Conservation (phyloP, 2,329 filamentous ascomycete genomes). For the Aquanectria penicillioides region DNA sequence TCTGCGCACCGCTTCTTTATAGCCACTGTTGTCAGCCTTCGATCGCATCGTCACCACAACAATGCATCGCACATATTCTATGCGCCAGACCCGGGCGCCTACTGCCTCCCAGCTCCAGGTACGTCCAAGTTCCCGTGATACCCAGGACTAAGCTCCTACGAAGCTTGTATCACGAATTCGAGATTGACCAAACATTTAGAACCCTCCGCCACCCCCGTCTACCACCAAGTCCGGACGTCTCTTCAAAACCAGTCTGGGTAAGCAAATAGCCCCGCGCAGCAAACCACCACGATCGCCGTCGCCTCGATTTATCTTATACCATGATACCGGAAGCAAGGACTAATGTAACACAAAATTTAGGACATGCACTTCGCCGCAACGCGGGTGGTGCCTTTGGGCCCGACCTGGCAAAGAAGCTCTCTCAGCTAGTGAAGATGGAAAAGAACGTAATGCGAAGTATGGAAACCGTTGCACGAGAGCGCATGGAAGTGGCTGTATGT, state of each 20-base stretch:
- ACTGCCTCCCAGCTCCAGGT: slow-evolving; percentile 83
- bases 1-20: slow-evolving; percentile 30
- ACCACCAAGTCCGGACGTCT: slow-evolving; percentile 91
- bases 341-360: slow-evolving; percentile 45
- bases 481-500: slow-evolving; percentile 97
- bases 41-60: slow-evolving; percentile 43
- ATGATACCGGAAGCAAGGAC: background rate
- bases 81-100: slow-evolving; percentile 96
- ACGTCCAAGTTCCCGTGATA: slow-evolving; percentile 34
- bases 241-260: slow-evolving; percentile 88
- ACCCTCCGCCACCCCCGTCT: slow-evolving; percentile 90
- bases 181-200: slow-evolving; percentile 63
- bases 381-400: slow-evolving; percentile 81
- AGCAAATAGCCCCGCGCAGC: slow-evolving; percentile 46
- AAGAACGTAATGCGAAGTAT: slow-evolving; percentile 99
- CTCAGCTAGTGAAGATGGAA: slow-evolving; percentile 99
- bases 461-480: slow-evolving; percentile 92
- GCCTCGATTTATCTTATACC: background rate
- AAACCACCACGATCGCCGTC: background rate
- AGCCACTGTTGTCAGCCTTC: background rate
- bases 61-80: slow-evolving; percentile 99
- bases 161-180: background rate
- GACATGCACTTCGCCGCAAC: slow-evolving; percentile 77
- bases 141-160: too few species aligned
- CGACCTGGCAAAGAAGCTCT: slow-evolving; percentile 96